Evolutionary conservation across 2,329 filamentous ascomycete species (phyloP).

Genomic region (Thelonectria blattea): DNA sequence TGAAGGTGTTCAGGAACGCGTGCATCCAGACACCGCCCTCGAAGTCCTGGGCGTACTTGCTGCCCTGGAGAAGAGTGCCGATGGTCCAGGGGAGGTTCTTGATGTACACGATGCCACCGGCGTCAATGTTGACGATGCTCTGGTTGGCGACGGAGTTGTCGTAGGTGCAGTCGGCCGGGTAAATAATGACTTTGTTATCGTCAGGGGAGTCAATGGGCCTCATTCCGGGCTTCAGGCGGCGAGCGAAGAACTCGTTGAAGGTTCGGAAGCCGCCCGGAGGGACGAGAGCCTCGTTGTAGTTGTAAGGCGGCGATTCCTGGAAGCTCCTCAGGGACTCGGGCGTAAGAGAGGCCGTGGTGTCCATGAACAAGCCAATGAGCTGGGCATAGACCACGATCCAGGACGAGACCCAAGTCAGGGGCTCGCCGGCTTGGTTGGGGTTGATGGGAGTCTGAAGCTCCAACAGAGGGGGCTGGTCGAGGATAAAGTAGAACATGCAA

Average conservation of each 20-base stretch:
- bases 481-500: conserved; percentile 49
- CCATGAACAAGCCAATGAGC: conserved; percentile 44
- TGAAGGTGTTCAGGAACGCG: conserved; percentile 46
- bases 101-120: conserved; percentile 40
- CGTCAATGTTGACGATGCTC: conserved; percentile 34
- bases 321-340: conserved; percentile 41
- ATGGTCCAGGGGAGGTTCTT: conserved; percentile 49
- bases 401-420: conserved; percentile 42
- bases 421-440: conserved; percentile 37
- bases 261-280: conserved; percentile 42
- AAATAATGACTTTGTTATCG: conserved; percentile 41
- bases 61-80: conserved; percentile 42
- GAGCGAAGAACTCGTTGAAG: conserved; percentile 51
- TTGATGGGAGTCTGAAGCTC: conserved; percentile 33
- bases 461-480: conserved; percentile 43
- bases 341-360: conserved; percentile 42
- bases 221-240: conserved; percentile 43
- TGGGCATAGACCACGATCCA: conserved; percentile 49
- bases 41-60: conserved; percentile 41
- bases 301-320: conserved; percentile 39
- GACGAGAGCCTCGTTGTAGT: conserved; percentile 40
- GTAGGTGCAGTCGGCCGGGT: conserved; percentile 47
- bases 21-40: conserved; percentile 50
- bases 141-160: conserved; percentile 32
- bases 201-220: conserved; percentile 40